Evolutionary conservation across 805 yeast species (phyloP), one percentile per base, ranked within the genome.

Genomic region (Teunomyces panamensis): DNA sequence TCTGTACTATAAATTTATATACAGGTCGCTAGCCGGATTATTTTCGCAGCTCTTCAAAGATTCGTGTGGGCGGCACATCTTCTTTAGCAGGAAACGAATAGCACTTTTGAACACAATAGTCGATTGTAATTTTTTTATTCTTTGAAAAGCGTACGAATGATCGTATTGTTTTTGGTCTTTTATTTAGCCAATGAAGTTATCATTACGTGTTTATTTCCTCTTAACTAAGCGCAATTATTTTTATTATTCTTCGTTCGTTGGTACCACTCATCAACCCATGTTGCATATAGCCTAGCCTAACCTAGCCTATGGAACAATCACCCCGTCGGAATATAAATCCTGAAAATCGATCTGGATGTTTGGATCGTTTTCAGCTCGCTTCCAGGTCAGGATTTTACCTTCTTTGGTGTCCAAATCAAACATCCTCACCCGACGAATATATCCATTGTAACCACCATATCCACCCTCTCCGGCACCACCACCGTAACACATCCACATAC

Each of bases 391-490:
- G 28, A 85, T 79, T 14, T 68, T 68, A 1, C 77, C 74, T 0
- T 63, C 60, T 6, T 64, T 57, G 1, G 79, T 60, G 60, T 89
- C 84, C 9, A 91, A 56, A 36, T 87, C 89, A 61, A 75, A 92
- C 0, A 85, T 57, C 43, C 99, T 74, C 39, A 89, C 59, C 47
- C 97, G 76, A 56, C 99, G 79, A n/a, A 85, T 74, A 29, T 85
- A 88, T 1, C 91, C 92, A 1, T 90, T 92, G 58, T 90, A 89
- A 0, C 97, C 97, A 7, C 86, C 97, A 62, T 94, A 94, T 0
- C 97, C 98, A 34, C 98, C 99, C 67, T 89, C 95, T 11, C 98
- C 99, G 4, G 80, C 77, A 1, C 84, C 95, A 24, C 99, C 99
- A 3, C 96, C 99, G 61, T 89, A 90, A 60, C 99, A 94, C 30